A percentile compares a stretch with the other conserved stretches of the same genome.
phyloP scores from a whole-genome alignment of 345 rosid species.

The Gossypium longicalyx region DNA sequence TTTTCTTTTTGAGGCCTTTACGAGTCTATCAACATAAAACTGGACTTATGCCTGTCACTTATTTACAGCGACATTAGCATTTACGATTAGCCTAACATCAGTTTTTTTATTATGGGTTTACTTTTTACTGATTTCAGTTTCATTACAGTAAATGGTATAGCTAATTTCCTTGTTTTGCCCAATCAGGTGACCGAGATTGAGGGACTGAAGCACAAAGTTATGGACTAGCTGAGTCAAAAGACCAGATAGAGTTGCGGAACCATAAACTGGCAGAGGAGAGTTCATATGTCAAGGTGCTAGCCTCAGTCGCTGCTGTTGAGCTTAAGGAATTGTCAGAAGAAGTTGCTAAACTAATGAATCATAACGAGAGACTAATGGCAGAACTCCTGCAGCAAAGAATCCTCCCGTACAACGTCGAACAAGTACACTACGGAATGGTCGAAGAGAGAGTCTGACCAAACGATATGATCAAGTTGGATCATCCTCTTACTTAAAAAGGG shows the following conservation, averaged over 20 bases:
- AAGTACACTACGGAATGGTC: no score
- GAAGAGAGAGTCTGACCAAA: no score
- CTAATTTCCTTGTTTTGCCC: constrained; percentile 13
- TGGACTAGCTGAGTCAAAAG: constrained; percentile 52
- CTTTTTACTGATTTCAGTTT: constrained; percentile 3
- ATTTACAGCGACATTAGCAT: neutral
- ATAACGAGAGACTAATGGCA: constrained; percentile 68
- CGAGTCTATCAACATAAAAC: no score
- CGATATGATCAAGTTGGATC: no score
- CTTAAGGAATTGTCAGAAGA: constrained; percentile 97
- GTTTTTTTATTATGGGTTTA: no score
- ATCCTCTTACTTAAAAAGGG: no score
- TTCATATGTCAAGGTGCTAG: constrained; percentile 93
- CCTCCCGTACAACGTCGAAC: no score
- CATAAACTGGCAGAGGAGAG: constrained; percentile 87
- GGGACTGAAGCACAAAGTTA: constrained; percentile 65
- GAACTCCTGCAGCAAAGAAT: constrained; percentile 68
- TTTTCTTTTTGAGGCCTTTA: no score
- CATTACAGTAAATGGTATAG: constrained; percentile 5
- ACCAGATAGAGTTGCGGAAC: constrained; percentile 63
- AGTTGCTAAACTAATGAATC: constrained; percentile 92
- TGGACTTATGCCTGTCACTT: no score
- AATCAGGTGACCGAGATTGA: constrained; percentile 61
- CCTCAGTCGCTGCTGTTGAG: constrained; percentile 99
- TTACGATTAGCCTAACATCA: neutral